These are phyloP conservation scores for Ophiostoma himal-ulmi DNA, from an alignment of 2,329 filamentous ascomycete genomes.

Conservation along the genomic window DNA sequence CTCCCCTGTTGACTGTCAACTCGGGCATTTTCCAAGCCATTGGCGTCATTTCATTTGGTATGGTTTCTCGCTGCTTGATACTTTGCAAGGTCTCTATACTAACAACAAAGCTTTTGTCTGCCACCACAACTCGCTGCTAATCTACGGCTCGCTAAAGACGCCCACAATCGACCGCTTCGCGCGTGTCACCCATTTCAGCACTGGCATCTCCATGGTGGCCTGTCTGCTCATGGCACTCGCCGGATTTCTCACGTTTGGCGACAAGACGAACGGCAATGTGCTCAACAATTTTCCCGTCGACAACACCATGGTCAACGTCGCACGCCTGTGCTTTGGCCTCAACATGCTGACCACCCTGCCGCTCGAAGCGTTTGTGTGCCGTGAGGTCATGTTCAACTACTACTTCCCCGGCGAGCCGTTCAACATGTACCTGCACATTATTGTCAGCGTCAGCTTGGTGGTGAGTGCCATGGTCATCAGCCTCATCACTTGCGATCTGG, in stretches of 20 bases:
- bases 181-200: conserved; percentile 89
- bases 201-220: conserved; percentile 81
- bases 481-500: conserved; percentile 85
- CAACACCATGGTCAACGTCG: conserved; percentile 91
- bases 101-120: conserved; percentile 54
- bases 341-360: conserved; percentile 98
- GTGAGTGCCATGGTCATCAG: conserved; percentile 69
- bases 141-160: conserved; percentile 90
- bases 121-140: conserved; percentile 93
- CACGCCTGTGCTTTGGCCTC: conserved; percentile 88
- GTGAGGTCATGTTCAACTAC: conserved; percentile 93
- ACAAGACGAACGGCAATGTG: conserved; percentile 87
- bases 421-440: conserved; percentile 74
- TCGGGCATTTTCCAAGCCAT: conserved; percentile 90
- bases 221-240: conserved; percentile 82
- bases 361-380: conserved; percentile 93
- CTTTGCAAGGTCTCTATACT: not conserved
- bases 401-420: conserved; percentile 64
- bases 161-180: conserved; percentile 95
- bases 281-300: conserved; percentile 93
- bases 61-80: conserved; percentile 27
- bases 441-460: conserved; percentile 81
- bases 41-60: conserved; percentile 96
- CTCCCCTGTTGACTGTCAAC: conserved; percentile 70
- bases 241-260: conserved; percentile 89